Conservation (phyloP, 1,284 basidiomycete species). For the Vanrija humicola region DNA sequence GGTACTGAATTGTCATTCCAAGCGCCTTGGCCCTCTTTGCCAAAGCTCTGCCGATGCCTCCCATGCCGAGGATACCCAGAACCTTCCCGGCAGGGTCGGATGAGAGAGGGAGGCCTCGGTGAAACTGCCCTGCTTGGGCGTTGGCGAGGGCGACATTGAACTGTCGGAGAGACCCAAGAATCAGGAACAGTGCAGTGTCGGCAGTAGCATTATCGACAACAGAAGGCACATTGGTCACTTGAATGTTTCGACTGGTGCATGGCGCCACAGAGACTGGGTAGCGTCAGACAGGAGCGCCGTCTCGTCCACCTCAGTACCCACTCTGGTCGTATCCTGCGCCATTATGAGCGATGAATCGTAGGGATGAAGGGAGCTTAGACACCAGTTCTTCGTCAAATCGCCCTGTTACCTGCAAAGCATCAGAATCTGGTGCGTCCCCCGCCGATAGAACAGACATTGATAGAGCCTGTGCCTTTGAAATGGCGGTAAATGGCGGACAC, state of each 20-base stretch:
- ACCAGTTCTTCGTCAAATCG: conserved; percentile 25
- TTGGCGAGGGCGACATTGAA: conserved; percentile 65
- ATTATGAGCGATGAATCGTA: conserved; percentile 25
- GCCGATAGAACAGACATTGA: conserved; percentile 14
- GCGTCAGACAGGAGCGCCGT: background rate
- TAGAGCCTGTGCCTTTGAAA: conserved; percentile 28
- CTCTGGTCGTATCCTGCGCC: conserved; percentile 37
- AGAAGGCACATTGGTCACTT: conserved; percentile 75
- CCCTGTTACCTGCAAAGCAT: conserved; percentile 17
- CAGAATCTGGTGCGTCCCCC: background rate
- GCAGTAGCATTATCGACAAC: conserved; percentile 85
- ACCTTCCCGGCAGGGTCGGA: conserved; percentile 15
- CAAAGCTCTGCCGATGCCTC: conserved; percentile 20
- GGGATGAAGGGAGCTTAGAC: conserved; percentile 7
- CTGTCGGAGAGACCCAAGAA: conserved; percentile 70
- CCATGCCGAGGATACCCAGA: conserved; percentile 24
- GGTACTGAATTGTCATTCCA: conserved; percentile 51
- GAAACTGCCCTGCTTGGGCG: conserved; percentile 57
- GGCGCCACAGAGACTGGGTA: conserved; percentile 57
- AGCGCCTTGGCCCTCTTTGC: conserved; percentile 18
- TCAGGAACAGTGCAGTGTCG: conserved; percentile 75
- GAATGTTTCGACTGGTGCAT: conserved; percentile 67
- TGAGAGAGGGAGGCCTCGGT: conserved; percentile 40
- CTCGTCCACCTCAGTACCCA: conserved; percentile 12
- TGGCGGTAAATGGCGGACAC: conserved; percentile 27